Evolutionary conservation across 176 grass and related monocot species (phyloP), one percentile per base, ranked within the genome.

Genomic region (Oryza glaberrima): DNA sequence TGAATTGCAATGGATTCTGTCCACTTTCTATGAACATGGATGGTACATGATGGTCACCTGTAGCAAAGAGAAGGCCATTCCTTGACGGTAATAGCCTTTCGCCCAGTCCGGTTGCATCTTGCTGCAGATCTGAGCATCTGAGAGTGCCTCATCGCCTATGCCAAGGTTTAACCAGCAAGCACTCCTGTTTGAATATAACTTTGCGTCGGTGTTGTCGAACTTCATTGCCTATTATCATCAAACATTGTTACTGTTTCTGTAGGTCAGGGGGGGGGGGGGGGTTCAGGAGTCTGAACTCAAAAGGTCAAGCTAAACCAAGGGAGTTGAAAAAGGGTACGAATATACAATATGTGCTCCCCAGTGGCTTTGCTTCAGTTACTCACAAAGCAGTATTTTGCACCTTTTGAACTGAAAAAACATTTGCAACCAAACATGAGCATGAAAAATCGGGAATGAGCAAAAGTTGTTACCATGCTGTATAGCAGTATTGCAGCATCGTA

Each of bases 401-500:
- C 9, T 44, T 44, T 20, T 20, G 6, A 19, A 35, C 65, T 34
- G 25, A 32, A 48, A 47, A 3, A 46, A 17, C 44, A 81, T 79
- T 79, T 66, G 60, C 4, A 20, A 5, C 2, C 14, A 1, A 56
- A 43, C 47, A 12, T 14, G 2, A 2, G 7, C 32, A 58, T 71
- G 48, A 9, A 81, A 81, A 80, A 54, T 20, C 11, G 13, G n/a
- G 6, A 49, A 6, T 2, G 0, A 0, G 34, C 45, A 0, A 32
- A 5, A 9, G 15, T 3, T 64, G 2, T 45, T 83, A 83, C 81
- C 81, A 83, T 48, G 70, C 43, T 65, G 70, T 83, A 83, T 10
- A 47, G n/a, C 46, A 83, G 81, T 65, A 74, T 65, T 20, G 81
- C 81, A 3, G 6, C 40, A 11, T 83, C 81, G 34, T 75, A 83